Evolutionary conservation across 2,329 filamentous ascomycete species (phyloP).

Genomic region (Cercospora sp.): DNA sequence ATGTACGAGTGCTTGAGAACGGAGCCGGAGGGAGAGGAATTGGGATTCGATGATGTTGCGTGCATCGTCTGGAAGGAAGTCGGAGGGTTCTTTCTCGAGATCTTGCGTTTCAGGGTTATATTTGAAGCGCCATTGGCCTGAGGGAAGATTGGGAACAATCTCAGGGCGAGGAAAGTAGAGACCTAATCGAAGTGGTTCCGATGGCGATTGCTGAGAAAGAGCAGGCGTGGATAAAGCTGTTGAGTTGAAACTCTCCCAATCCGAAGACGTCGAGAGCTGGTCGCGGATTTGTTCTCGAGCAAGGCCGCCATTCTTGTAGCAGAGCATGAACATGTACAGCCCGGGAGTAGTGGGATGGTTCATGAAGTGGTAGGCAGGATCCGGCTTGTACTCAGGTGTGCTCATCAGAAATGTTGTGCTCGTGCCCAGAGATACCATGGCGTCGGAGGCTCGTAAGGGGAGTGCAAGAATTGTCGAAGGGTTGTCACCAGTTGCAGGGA

Average conservation of each 20-base stretch:
- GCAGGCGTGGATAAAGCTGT: conserved; percentile 67
- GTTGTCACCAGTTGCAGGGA: conserved; percentile 93
- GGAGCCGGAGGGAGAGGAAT: conserved; percentile 83
- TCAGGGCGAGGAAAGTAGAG: conserved; percentile 96
- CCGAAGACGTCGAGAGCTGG: conserved; percentile 61
- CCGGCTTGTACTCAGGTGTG: conserved; percentile 84
- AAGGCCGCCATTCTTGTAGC: conserved; percentile 97
- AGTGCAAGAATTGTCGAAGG: conserved; percentile 91
- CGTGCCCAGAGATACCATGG: conserved; percentile 91
- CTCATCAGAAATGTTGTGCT: conserved; percentile 98
- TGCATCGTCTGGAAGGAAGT: conserved; percentile 65
- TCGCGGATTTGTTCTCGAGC: conserved; percentile 90
- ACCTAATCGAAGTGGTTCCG: conserved; percentile 70
- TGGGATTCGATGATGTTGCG: conserved; percentile 93
- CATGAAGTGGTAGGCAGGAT: conserved; percentile 94
- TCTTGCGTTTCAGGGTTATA: conserved; percentile 52
- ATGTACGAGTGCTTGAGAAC: conserved; percentile 72
- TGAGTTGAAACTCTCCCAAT: conserved; percentile 81
- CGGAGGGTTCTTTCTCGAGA: conserved; percentile 40
- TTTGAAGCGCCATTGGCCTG: conserved; percentile 83
- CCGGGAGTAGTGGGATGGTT: conserved; percentile 90
- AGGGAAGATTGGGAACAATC: conserved; percentile 86
- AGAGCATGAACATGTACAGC: conserved; percentile 99
- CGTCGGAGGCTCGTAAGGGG: conserved; percentile 81
- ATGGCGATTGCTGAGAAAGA: conserved; percentile 59